phyloP scores from a whole-genome alignment of 139 green algal species.

The Eudorina sp. region DNA sequence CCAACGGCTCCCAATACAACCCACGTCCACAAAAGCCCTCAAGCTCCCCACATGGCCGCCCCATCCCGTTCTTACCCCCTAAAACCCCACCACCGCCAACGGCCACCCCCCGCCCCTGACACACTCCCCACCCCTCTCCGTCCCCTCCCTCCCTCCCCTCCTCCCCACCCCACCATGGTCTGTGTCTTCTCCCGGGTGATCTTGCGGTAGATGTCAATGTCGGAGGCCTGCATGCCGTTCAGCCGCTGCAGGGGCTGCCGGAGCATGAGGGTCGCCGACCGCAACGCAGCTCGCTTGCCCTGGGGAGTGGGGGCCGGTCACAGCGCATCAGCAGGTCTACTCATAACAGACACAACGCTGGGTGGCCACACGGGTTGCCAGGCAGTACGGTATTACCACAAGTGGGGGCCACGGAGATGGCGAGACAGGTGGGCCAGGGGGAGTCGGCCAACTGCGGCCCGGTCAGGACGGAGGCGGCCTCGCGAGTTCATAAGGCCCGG shows the following conservation, averaged over 20 bases:
- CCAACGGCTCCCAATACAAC: no score
- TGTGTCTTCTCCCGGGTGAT: slow-evolving; percentile 91
- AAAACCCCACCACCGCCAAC: no score
- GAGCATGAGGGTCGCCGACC: slow-evolving; percentile 97
- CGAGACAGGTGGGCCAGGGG: neutral
- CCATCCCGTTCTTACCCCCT: no score
- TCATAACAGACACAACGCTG: no score
- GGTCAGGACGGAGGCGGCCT: no score
- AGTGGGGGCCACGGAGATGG: neutral
- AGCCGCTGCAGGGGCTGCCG: slow-evolving; percentile 94
- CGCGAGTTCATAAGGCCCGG: no score
- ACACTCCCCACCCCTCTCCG: neutral
- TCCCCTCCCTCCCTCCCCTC: neutral
- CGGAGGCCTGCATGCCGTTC: slow-evolving; percentile 92
- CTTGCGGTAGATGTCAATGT: slow-evolving; percentile 98
- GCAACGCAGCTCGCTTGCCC: slow-evolving; percentile 93
- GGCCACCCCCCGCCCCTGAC: neutral
- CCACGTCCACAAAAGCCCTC: no score
- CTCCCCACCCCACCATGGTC: slow-evolving; percentile 79
- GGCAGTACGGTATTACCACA: no score
- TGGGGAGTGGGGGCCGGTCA: slow-evolving; percentile 48
- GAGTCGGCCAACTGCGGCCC: no score
- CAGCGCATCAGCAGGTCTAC: no score
- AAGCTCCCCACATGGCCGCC: no score
- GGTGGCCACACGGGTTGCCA: no score